phyloP scores from a whole-genome alignment of 2,329 filamentous ascomycete species.

The Fusarium graminum region DNA sequence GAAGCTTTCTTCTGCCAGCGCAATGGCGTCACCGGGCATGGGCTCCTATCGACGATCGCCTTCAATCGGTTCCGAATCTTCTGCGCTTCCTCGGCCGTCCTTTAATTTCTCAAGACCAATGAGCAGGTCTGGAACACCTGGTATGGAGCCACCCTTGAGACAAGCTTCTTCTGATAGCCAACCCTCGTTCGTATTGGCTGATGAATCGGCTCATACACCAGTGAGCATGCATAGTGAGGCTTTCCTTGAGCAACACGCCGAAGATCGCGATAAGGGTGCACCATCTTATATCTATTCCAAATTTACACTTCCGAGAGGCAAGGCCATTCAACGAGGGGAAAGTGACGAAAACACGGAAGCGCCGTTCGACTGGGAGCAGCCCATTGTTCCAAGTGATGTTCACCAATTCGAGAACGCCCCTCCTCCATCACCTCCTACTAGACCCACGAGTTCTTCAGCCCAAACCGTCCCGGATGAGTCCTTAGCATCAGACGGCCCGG shows the following conservation, averaged over 20 bases:
- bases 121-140: constrained; percentile 76
- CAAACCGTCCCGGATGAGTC: constrained; percentile 56
- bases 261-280: constrained; percentile 65
- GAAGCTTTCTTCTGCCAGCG: constrained; percentile 80
- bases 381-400: constrained; percentile 57
- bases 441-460: constrained; percentile 69
- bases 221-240: constrained; percentile 79
- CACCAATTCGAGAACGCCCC: constrained; percentile 60
- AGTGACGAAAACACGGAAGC: constrained; percentile 65
- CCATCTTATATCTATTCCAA: constrained; percentile 89
- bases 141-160: constrained; percentile 68
- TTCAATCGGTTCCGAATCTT: constrained; percentile 86
- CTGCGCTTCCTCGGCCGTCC: constrained; percentile 77
- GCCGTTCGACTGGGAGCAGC: constrained; percentile 75
- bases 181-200: constrained; percentile 71
- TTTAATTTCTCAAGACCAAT: constrained; percentile 96
- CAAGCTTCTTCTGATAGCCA: constrained; percentile 77
- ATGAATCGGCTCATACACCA: constrained; percentile 76
- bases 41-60: constrained; percentile 80
- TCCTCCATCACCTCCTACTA: constrained; percentile 72
- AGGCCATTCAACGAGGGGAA: constrained; percentile 78
- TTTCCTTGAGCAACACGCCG: constrained; percentile 67
- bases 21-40: constrained; percentile 68
- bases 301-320: constrained; percentile 85
- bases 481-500: constrained; percentile 47